These are phyloP conservation scores for Furcasterigmium sp. DNA, from an alignment of 2,329 filamentous ascomycete genomes.

Conservation along the genomic window DNA sequence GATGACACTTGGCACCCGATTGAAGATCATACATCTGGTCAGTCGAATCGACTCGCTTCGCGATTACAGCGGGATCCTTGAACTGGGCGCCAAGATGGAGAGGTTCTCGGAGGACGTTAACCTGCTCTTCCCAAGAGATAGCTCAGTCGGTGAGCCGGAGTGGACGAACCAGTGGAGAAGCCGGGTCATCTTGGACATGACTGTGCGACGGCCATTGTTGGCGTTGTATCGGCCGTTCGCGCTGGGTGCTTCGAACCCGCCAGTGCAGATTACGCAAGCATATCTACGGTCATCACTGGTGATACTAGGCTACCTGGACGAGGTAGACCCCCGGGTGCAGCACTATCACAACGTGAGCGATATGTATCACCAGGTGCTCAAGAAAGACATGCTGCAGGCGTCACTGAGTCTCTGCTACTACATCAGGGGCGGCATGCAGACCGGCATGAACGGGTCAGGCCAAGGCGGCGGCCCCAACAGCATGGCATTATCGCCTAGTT, in stretches of 20 bases:
- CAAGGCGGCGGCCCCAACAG: constrained; percentile 6
- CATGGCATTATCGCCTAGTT: constrained; percentile 26
- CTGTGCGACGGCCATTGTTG: constrained; percentile 45
- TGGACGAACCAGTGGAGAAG: constrained; percentile 47
- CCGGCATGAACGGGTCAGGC: background rate
- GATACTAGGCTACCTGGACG: constrained; percentile 49
- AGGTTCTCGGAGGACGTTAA: constrained; percentile 49
- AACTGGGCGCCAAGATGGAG: constrained; percentile 48
- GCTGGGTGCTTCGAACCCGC: constrained; percentile 43
- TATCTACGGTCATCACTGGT: constrained; percentile 51
- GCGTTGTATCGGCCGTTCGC: constrained; percentile 51
- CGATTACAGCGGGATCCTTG: constrained; percentile 49
- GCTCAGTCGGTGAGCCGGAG: constrained; percentile 33
- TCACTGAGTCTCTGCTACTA: constrained; percentile 52
- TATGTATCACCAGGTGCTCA: constrained; percentile 48
- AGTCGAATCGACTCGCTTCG: constrained; percentile 45
- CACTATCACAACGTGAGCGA: constrained; percentile 43
- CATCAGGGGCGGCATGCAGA: constrained; percentile 29
- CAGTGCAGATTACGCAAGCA: constrained; percentile 43
- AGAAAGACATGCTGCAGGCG: constrained; percentile 49
- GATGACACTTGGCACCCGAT: constrained; percentile 41
- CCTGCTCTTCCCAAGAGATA: constrained; percentile 43
- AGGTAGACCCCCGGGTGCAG: constrained; percentile 41
- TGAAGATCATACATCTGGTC: constrained; percentile 44
- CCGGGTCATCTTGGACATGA: constrained; percentile 47